Conservation (phyloP, 179 eudicot species). For the Silene noctiflora region DNA sequence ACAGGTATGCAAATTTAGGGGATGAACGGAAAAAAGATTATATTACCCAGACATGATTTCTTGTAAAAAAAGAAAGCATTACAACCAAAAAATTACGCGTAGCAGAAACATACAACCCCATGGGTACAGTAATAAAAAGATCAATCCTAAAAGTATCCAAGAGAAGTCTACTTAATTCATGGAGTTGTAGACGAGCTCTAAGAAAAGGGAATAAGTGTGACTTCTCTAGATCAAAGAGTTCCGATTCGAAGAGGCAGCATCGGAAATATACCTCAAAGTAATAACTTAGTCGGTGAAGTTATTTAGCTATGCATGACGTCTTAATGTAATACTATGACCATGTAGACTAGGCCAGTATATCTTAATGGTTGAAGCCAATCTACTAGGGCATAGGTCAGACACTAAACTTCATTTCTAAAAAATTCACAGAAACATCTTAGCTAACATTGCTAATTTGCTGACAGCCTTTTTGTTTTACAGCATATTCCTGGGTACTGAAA, state of each 20-base stretch:
- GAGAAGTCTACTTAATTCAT: neutral
- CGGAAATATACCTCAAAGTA: neutral
- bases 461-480: neutral
- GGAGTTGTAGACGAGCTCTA: neutral
- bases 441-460: neutral
- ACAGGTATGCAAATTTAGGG: constrained; percentile 12
- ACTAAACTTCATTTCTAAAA: neutral
- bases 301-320: neutral
- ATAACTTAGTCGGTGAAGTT: neutral
- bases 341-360: neutral
- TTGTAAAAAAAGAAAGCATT: neutral
- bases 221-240: neutral
- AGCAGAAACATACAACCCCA: no score
- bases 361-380: neutral
- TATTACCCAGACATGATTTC: neutral
- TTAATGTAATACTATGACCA: neutral
- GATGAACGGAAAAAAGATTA: neutral
- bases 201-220: neutral
- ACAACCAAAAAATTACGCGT: neutral
- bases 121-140: no score
- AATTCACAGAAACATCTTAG: neutral
- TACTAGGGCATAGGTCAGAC: neutral
- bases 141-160: neutral
- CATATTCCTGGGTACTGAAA: neutral
- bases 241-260: neutral